Base-by-base conservation (phyloP, 805 yeast genomes). In the Hanseniaspora nectarophila region DNA sequence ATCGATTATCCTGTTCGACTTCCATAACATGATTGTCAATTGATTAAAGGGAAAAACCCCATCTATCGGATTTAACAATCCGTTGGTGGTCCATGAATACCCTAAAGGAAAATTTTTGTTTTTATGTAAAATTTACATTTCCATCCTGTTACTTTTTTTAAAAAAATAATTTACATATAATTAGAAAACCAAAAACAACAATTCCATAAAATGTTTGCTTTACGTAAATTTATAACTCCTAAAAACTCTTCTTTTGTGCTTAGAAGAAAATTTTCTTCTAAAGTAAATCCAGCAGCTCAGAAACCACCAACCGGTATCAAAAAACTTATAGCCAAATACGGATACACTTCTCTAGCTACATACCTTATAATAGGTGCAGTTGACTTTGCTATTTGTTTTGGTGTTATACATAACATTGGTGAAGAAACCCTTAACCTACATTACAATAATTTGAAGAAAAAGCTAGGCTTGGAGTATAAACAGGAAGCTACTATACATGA, bases 261-360 rank as follows among this genome's bases (percentile, higher is more conserved):
- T 4, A 28, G 23, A 18, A 26, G 45, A 42, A 7, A 34, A 8
- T 18, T 42, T 7, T 40, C 43, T 21, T 26, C 43, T 24, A 10
- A 26, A n/a, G n/a, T 26, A 6, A 40, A 40, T 5, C 15, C 29
- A n/a, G 32, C 32, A 15, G 13, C 32, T 10, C 33, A 56, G 51
- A 47, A 50, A 45, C n/a, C 46, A 18, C 28, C 40, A 26, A 34
- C 37, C 9, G 42, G 46, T 6, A 42, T 71, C 35, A 85, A 78
- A 64, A 81, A 76, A 10, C 71, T 92, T 56, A 74, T 85, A 61
- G 81, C 84, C 62, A 82, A 85, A 62, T 92, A 92, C 65, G 98
- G 98, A 0, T 87, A 83, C 70, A 78, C 94, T 16, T 97, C 95
- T 0, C 68, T 90, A 13, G 95, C 87, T 13, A 86, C 90, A 0